A percentile compares a stretch with the other conserved stretches of the same genome.
These are phyloP conservation scores for Yamadazyma taylorii DNA, from an alignment of 1,139 yeast genomes.

Conservation along the genomic window DNA sequence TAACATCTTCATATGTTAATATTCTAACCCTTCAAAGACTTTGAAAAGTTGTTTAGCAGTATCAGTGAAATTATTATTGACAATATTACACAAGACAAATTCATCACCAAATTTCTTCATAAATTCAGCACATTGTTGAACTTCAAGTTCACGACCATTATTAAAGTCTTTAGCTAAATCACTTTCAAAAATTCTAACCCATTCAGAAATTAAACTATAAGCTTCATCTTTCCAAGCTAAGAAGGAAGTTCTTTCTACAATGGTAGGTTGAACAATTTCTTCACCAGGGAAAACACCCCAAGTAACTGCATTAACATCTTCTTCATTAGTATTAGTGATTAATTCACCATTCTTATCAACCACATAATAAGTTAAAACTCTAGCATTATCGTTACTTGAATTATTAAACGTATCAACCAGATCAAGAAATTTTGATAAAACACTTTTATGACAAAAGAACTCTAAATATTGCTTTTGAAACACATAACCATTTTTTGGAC, in stretches of 20 bases:
- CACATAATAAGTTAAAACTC: constrained; percentile 72
- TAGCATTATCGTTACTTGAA: constrained; percentile 38
- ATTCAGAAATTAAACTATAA: constrained; percentile 75
- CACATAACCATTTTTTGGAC: constrained; percentile 88
- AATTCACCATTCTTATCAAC: constrained; percentile 66
- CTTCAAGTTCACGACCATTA: constrained; percentile 26
- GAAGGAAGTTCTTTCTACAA: constrained; percentile 86
- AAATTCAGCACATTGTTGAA: constrained; percentile 34
- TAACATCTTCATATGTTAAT: neutral
- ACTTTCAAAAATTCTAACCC: constrained; percentile 59
- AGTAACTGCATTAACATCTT: constrained; percentile 90
- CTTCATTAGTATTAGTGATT: constrained; percentile 64
- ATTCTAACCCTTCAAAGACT: constrained; percentile 30
- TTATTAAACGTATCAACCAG: constrained; percentile 41
- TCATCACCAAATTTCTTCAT: constrained; percentile 27
- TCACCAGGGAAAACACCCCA: constrained; percentile 98
- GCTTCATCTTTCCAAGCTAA: constrained; percentile 98
- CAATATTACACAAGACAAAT: constrained; percentile 81
- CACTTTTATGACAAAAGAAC: constrained; percentile 65
- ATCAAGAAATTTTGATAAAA: constrained; percentile 40
- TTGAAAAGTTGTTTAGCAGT: constrained; percentile 50
- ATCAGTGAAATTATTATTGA: constrained; percentile 78
- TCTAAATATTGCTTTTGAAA: constrained; percentile 93
- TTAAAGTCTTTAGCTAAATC: constrained; percentile 34
- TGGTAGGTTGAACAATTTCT: constrained; percentile 88